Conservation (phyloP, 106 monocot species). For the Xerophyta viscosa region DNA sequence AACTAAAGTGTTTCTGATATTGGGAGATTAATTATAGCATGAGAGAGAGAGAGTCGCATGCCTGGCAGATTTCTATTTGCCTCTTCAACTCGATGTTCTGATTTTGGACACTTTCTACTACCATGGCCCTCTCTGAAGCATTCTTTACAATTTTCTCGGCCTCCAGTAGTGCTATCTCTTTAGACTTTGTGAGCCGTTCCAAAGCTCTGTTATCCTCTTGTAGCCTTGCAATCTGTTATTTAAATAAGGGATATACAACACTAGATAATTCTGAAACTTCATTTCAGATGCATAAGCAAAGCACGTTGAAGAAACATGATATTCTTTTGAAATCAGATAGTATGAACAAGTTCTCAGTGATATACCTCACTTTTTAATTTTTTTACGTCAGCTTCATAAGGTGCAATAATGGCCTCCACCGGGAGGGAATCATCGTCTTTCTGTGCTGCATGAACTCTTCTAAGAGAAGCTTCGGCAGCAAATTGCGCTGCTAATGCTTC, state of each 20-base stretch:
- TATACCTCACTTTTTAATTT: slow-evolving; percentile 29
- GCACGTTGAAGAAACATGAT: not conserved
- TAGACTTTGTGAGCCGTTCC: slow-evolving; percentile 31
- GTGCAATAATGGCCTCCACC: slow-evolving; percentile 30
- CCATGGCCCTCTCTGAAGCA: slow-evolving; percentile 23
- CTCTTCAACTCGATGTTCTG: slow-evolving; percentile 34
- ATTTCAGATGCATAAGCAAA: not conserved
- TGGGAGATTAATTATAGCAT: no score
- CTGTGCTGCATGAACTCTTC: slow-evolving; percentile 51
- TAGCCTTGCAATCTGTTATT: slow-evolving; percentile 19
- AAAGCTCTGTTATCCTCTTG: slow-evolving; percentile 32
- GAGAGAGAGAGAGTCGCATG: slow-evolving; percentile 4
- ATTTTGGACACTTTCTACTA: slow-evolving; percentile 37
- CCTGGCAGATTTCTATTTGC: slow-evolving; percentile 35
- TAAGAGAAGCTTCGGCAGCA: slow-evolving; percentile 60
- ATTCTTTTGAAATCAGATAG: not conserved
- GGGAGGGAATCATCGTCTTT: slow-evolving; percentile 28
- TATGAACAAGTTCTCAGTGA: not conserved
- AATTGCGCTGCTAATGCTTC: slow-evolving; percentile 58
- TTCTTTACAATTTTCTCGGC: slow-evolving; percentile 18
- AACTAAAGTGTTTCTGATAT: no score
- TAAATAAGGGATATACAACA: not conserved
- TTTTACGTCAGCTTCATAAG: slow-evolving; percentile 32
- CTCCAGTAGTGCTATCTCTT: slow-evolving; percentile 37
- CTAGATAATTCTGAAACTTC: not conserved